phyloP scores from a whole-genome alignment of 2,329 filamentous ascomycete genomes.

The Aspergillus tamarii region DNA sequence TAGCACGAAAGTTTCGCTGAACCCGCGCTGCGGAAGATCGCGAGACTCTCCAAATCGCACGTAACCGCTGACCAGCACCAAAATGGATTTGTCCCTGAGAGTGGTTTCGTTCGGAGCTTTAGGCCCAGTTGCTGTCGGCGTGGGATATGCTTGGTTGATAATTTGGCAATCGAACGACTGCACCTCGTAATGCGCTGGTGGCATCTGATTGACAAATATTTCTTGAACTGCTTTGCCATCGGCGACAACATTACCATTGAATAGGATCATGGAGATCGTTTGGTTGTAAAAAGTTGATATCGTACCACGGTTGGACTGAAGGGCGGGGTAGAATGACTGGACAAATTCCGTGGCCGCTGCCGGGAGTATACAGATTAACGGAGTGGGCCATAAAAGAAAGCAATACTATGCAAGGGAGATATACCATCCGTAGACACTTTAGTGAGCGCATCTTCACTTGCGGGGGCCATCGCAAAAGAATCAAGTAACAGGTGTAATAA shows the following conservation, averaged over 20 bases:
- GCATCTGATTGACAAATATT: constrained; percentile 70
- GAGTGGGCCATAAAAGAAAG: not conserved
- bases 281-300: constrained; percentile 72
- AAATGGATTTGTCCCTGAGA: constrained; percentile 66
- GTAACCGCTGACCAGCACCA: constrained; percentile 73
- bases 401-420: not conserved
- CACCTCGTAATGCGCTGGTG: constrained; percentile 68
- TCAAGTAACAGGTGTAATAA: not conserved
- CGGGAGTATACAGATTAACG: constrained; percentile 1
- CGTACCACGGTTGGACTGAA: constrained; percentile 62
- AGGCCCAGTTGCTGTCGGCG: constrained; percentile 48
- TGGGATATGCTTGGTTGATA: constrained; percentile 70
- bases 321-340: constrained; percentile 73
- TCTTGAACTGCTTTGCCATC: constrained; percentile 68
- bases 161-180: constrained; percentile 78
- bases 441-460: constrained; percentile 39
- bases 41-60: constrained; percentile 68
- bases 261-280: constrained; percentile 67
- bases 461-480: constrained; percentile 32
- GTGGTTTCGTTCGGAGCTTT: constrained; percentile 46
- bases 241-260: constrained; percentile 73
- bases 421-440: constrained; percentile 49
- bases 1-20: constrained; percentile 79
- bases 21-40: constrained; percentile 67
- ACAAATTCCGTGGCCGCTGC: constrained; percentile 73